These are phyloP conservation scores for Komagataea norvegica DNA, from an alignment of 1,139 yeast genomes.

Conservation along the genomic window DNA sequence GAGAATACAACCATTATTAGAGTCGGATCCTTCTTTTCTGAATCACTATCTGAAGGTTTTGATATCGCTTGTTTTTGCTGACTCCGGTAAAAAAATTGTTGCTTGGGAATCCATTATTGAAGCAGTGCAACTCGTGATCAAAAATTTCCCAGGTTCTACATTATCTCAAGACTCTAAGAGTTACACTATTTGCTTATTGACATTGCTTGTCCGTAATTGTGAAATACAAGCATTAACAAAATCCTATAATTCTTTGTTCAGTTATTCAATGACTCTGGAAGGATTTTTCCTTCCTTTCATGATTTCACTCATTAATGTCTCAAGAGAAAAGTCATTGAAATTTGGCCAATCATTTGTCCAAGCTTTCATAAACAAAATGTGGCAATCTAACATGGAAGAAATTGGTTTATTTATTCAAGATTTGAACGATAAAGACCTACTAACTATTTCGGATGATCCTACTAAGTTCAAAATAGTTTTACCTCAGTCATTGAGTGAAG, in stretches of 20 bases:
- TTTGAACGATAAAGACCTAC: conserved; percentile 27
- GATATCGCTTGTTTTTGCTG: conserved; percentile 52
- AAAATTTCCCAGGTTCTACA: conserved; percentile 13
- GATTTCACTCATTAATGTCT: conserved; percentile 40
- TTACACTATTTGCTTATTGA: conserved; percentile 32
- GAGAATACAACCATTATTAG: conserved; percentile 24
- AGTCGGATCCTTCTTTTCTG: conserved; percentile 10
- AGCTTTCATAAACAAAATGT: conserved; percentile 40
- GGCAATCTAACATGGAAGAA: conserved; percentile 32
- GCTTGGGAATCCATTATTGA: conserved; percentile 29
- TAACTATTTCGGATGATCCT: conserved; percentile 15
- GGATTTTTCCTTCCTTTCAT: conserved; percentile 44
- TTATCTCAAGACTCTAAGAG: conserved; percentile 24
- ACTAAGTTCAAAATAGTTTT: conserved; percentile 17
- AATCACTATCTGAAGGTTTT: conserved; percentile 28
- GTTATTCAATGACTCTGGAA: conserved; percentile 27
- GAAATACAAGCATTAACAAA: conserved; percentile 47
- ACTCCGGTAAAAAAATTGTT: conserved; percentile 59
- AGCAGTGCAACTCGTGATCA: conserved; percentile 13
- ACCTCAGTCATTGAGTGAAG: conserved; percentile 13
- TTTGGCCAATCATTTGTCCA: conserved; percentile 44
- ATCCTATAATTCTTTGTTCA: conserved; percentile 41
- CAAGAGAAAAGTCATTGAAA: conserved; percentile 41
- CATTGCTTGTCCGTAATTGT: conserved; percentile 55
- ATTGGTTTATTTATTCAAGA: conserved; percentile 44